phyloP scores from a whole-genome alignment of 371 early-diverging fungal species.

The Mortierella sp. region DNA sequence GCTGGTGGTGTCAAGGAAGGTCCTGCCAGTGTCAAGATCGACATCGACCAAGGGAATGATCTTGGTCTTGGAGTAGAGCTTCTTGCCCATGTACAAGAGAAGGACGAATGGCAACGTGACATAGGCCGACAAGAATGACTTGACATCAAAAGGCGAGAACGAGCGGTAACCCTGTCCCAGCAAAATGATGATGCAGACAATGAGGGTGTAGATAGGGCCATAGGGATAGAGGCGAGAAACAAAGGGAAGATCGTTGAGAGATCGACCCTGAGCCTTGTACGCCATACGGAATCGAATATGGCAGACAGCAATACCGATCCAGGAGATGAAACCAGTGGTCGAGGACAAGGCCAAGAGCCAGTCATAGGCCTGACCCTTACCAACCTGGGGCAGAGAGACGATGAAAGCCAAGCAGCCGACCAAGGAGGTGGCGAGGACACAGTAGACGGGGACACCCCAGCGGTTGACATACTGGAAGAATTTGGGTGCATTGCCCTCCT shows the following conservation, averaged over 20 bases:
- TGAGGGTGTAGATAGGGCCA: slow-evolving; percentile 17
- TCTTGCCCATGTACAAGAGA: slow-evolving; percentile 59
- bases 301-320: slow-evolving; percentile 76
- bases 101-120: slow-evolving; percentile 27
- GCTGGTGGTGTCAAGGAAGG: slow-evolving; percentile 14
- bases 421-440: slow-evolving; percentile 56
- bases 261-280: slow-evolving; percentile 70
- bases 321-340: slow-evolving; percentile 78
- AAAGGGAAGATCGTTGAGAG: slow-evolving; percentile 75
- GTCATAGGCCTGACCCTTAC: slow-evolving; percentile 54
- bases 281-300: slow-evolving; percentile 86
- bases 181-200: slow-evolving; percentile 12
- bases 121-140: slow-evolving; percentile 30
- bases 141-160: slow-evolving; percentile 8
- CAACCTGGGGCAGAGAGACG: slow-evolving; percentile 47
- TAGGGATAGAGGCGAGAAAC: slow-evolving; percentile 12
- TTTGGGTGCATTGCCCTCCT: slow-evolving; percentile 71
- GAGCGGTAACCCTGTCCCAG: slow-evolving; percentile 14
- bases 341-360: slow-evolving; percentile 74
- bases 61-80: slow-evolving; percentile 57
- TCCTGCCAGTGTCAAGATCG: slow-evolving; percentile 64
- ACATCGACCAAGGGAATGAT: slow-evolving; percentile 59
- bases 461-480: slow-evolving; percentile 55
- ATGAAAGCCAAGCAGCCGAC: slow-evolving; percentile 61
- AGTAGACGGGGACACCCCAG: slow-evolving; percentile 60